Conservation (phyloP, 257 asterid species). For the Solanum bukasovii region DNA sequence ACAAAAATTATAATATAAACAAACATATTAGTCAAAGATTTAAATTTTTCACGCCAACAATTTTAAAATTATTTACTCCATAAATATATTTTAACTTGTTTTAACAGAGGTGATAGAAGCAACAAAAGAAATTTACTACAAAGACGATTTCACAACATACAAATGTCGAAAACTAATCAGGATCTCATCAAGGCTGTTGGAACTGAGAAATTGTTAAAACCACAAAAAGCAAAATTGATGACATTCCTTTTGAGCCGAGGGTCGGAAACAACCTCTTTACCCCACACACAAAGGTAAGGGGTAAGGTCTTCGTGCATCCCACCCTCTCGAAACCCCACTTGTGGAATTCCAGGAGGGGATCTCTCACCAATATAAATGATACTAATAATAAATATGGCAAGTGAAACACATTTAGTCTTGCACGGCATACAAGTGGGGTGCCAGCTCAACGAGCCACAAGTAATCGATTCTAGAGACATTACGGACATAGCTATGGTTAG, state of each 20-base stretch:
- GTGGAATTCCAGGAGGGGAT: not conserved
- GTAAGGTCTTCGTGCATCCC: not conserved
- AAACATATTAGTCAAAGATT: too few species aligned
- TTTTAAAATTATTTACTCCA: too few species aligned
- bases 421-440: constrained; percentile 64
- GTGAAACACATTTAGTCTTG: constrained; percentile 30
- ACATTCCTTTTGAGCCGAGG: not conserved
- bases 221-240: not conserved
- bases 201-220: not conserved
- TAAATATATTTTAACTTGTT: not conserved
- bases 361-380: not conserved
- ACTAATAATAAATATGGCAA: not conserved
- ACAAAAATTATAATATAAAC: too few species aligned
- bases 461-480: constrained; percentile 67
- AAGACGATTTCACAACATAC: not conserved
- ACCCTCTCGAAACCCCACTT: not conserved
- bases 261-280: not conserved
- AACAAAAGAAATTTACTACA: not conserved
- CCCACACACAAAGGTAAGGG: not conserved
- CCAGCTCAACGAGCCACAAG: constrained; percentile 85
- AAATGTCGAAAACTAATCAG: not conserved
- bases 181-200: not conserved
- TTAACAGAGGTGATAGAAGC: too few species aligned
- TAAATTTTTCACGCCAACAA: too few species aligned
- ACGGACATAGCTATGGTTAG: constrained; percentile 68